Conservation (phyloP, 2,329 filamentous ascomycete species). For the Aureobasidium pullulans region DNA sequence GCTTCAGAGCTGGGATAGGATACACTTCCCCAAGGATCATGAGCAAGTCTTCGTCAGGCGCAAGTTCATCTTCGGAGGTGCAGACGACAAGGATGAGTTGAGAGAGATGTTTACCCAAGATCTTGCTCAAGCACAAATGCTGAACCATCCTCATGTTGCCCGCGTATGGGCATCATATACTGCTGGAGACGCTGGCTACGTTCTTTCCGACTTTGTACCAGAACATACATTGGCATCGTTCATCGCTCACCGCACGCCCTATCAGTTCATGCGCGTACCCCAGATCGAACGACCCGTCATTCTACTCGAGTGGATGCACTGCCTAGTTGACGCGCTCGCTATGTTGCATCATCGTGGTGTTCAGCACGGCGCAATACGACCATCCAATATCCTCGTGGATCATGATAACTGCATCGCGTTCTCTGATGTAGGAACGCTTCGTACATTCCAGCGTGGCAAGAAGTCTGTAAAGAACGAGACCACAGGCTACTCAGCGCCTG, state of each 20-base stretch:
- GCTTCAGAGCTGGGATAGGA: slow-evolving; percentile 49
- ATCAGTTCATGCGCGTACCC: slow-evolving; percentile 53
- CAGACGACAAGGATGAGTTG: slow-evolving; percentile 16
- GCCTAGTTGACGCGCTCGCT: slow-evolving; percentile 60
- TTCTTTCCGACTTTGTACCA: slow-evolving; percentile 58
- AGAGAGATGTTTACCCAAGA: slow-evolving; percentile 47
- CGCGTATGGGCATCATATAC: slow-evolving; percentile 65
- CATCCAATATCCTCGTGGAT: slow-evolving; percentile 62
- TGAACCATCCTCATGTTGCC: slow-evolving; percentile 63
- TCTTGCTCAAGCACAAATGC: slow-evolving; percentile 49
- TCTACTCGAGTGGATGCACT: slow-evolving; percentile 68
- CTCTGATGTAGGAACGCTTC: slow-evolving; percentile 48
- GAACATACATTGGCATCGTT: slow-evolving; percentile 63
- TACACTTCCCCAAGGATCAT: slow-evolving; percentile 56
- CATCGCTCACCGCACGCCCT: slow-evolving; percentile 53
- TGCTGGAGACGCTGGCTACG: slow-evolving; percentile 55
- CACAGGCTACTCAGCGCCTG: slow-evolving; percentile 68
- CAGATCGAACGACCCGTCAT: slow-evolving; percentile 54
- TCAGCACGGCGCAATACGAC: slow-evolving; percentile 62
- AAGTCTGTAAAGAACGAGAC: slow-evolving; percentile 57
- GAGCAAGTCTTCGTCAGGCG: slow-evolving; percentile 41
- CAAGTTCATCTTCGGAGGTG: slow-evolving; percentile 25
- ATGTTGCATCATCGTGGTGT: slow-evolving; percentile 59
- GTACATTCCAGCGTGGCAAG: slow-evolving; percentile 45
- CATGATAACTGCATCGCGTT: slow-evolving; percentile 60